Percentiles rank a stretch among this genome's conserved stretches.
Evolutionary conservation across 106 monocot genomes (phyloP).

Genomic region (Alisma plantagoaquatica): DNA sequence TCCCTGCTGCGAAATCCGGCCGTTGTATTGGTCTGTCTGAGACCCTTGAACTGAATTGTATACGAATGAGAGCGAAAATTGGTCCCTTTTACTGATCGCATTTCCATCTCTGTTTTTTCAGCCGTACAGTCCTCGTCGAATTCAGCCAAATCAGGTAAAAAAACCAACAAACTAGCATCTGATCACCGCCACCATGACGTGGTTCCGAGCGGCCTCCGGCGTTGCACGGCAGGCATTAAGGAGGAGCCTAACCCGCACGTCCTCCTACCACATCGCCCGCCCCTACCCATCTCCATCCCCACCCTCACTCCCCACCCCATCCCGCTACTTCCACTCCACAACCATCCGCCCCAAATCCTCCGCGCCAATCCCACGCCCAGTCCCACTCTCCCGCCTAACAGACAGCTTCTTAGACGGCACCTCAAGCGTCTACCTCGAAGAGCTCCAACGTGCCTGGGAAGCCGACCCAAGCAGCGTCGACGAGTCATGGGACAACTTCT

Average conservation of each 20-base stretch:
- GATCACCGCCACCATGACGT: too few species aligned
- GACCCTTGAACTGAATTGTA: too few species aligned
- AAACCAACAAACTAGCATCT: too few species aligned
- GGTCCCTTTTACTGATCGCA: too few species aligned
- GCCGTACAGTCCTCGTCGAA: too few species aligned
- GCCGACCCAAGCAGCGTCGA: conserved; percentile 82
- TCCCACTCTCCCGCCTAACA: conserved; percentile 17
- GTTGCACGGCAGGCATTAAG: conserved; percentile 23
- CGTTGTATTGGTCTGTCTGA: too few species aligned
- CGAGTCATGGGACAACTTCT: conserved; percentile 95
- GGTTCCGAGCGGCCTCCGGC: conserved; percentile 38
- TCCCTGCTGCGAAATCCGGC: too few species aligned
- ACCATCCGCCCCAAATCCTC: conserved; percentile 4
- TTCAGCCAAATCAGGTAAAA: too few species aligned
- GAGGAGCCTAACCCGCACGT: conserved; percentile 28
- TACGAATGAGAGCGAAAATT: too few species aligned
- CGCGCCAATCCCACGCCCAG: conserved; percentile 19
- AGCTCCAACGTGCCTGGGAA: conserved; percentile 90
- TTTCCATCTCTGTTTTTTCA: too few species aligned
- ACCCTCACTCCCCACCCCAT: background rate
- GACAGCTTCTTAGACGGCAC: conserved; percentile 78
- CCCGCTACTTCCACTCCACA: conserved; percentile 9
- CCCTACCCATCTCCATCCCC: background rate
- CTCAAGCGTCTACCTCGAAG: conserved; percentile 89
- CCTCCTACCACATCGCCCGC: conserved; percentile 15